Evolutionary conservation across 768 basidiomycete genomes (phyloP).

Genomic region (Russula ochroleuca): DNA sequence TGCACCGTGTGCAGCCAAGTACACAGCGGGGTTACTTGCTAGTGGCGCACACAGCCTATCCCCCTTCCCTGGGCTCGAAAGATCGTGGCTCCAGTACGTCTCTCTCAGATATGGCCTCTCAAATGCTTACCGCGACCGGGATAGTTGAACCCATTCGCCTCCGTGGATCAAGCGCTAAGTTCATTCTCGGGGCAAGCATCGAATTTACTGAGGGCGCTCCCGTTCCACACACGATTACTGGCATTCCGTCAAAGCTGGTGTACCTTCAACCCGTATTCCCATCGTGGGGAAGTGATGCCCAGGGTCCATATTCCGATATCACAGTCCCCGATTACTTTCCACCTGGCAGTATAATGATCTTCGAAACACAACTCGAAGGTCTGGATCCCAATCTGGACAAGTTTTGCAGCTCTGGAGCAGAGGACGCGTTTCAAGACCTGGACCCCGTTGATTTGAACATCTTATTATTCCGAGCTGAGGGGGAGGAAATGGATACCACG

Average conservation of each 20-base stretch:
- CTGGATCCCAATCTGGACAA: slow-evolving; percentile 65
- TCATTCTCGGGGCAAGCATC: slow-evolving; percentile 74
- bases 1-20: slow-evolving; percentile 86
- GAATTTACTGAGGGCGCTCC: slow-evolving; percentile 56
- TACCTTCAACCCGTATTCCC: slow-evolving; percentile 57
- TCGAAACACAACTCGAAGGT: slow-evolving; percentile 78
- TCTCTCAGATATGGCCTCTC: neutral
- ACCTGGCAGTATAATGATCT: slow-evolving; percentile 93
- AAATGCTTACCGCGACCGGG: slow-evolving; percentile 3
- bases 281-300: slow-evolving; percentile 57
- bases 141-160: slow-evolving; percentile 83
- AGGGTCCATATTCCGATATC: slow-evolving; percentile 74
- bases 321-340: slow-evolving; percentile 85
- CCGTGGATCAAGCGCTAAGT: slow-evolving; percentile 70
- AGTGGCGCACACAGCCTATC: slow-evolving; percentile 88
- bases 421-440: slow-evolving; percentile 67
- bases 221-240: slow-evolving; percentile 54
- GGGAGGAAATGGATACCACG: slow-evolving; percentile 89
- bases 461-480: slow-evolving; percentile 79
- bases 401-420: slow-evolving; percentile 66
- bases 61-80: slow-evolving; percentile 58
- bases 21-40: slow-evolving; percentile 91
- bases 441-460: slow-evolving; percentile 87
- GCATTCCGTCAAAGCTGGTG: slow-evolving; percentile 65
- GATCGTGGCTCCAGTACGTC: slow-evolving; percentile 74